Evolutionary conservation across 257 asterid species (phyloP).

Genomic region (Thymus quinquecostatus): DNA sequence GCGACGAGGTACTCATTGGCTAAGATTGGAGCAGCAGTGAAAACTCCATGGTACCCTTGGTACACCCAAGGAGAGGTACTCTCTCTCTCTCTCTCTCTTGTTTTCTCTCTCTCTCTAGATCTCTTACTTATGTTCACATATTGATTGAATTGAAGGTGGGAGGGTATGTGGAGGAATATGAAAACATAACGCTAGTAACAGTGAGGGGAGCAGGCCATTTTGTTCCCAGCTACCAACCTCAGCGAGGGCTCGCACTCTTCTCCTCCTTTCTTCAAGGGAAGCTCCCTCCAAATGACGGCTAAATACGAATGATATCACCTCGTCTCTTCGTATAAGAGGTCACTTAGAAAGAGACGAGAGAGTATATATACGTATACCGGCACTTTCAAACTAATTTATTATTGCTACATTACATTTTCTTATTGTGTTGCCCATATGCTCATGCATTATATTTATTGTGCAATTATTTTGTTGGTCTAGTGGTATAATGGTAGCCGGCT

Average conservation of each 20-base stretch:
- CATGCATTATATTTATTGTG: no score
- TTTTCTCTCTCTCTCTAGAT: no score
- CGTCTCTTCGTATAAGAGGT: no score
- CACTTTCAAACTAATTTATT: no score
- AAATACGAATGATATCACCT: no score
- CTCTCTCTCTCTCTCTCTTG: neutral
- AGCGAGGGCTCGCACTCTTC: slow-evolving; percentile 42
- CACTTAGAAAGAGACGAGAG: no score
- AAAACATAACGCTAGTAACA: slow-evolving; percentile 48
- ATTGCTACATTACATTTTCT: no score
- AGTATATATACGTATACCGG: no score
- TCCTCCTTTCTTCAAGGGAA: slow-evolving; percentile 48
- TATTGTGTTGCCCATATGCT: no score
- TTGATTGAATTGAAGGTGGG: slow-evolving; percentile 47
- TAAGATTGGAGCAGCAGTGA: slow-evolving; percentile 44
- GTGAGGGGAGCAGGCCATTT: slow-evolving; percentile 63
- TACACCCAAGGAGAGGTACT: slow-evolving; percentile 46
- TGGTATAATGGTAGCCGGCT: no score
- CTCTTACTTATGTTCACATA: no score
- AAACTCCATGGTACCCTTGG: slow-evolving; percentile 66
- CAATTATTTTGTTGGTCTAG: no score
- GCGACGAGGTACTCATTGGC: slow-evolving; percentile 50
- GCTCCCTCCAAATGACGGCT: slow-evolving; percentile 36
- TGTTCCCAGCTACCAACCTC: slow-evolving; percentile 62
- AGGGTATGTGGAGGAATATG: slow-evolving; percentile 53